phyloP scores from a whole-genome alignment of 768 basidiomycete species.

The Rhodotorula babjevae region DNA sequence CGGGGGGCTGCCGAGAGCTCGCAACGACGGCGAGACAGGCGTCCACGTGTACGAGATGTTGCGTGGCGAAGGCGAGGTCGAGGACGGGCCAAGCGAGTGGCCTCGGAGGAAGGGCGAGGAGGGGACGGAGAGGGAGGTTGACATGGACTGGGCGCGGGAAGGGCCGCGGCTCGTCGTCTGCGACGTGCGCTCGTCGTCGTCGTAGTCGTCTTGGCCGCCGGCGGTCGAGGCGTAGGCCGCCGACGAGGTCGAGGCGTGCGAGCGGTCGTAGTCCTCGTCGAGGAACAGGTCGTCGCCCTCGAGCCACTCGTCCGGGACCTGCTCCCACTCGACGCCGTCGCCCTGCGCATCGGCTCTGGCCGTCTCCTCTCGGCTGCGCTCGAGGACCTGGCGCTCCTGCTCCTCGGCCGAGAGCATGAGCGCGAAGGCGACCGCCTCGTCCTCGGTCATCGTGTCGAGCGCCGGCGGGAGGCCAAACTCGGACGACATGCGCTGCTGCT shows the following conservation, averaged over 20 bases:
- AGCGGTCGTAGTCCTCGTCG: constrained; percentile 15
- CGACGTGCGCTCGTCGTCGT: background rate
- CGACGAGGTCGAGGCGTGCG: background rate
- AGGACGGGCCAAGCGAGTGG: background rate
- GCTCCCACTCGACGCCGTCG: constrained; percentile 8
- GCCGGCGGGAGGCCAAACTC: constrained; percentile 28
- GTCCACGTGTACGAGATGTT: constrained; percentile 9
- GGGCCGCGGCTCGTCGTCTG: background rate
- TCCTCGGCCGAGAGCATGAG: constrained; percentile 31
- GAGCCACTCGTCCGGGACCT: constrained; percentile 24
- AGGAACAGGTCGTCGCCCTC: constrained; percentile 19
- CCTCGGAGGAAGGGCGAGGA: constrained; percentile 26
- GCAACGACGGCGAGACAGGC: constrained; percentile 11
- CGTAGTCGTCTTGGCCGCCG: background rate
- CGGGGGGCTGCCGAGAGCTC: constrained; percentile 12
- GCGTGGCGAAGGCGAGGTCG: constrained; percentile 16
- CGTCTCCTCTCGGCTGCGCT: background rate
- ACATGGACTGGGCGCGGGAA: background rate
- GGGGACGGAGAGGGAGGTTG: constrained; percentile 28
- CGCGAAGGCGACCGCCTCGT: constrained; percentile 35
- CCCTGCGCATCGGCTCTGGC: background rate
- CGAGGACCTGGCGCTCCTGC: constrained; percentile 10
- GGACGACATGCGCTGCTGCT: constrained; percentile 6
- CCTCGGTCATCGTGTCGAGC: constrained; percentile 35
- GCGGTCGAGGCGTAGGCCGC: background rate